These are phyloP conservation scores for Solanum sitiens DNA, from an alignment of 257 asterid genomes.

Conservation along the genomic window DNA sequence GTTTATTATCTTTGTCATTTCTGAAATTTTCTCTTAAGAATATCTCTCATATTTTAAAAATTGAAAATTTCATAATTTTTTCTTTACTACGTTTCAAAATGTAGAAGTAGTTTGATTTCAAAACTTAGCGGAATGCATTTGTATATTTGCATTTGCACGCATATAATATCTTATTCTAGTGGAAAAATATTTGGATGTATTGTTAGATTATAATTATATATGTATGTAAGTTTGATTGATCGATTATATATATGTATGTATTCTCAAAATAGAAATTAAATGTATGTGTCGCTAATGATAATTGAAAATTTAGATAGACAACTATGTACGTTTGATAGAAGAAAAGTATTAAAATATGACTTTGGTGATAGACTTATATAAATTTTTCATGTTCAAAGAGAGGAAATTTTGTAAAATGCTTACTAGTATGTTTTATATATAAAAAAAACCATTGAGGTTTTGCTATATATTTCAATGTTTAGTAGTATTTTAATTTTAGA, in stretches of 20 bases:
- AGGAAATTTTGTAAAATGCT: too few relatives aligned
- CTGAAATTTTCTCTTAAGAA: too few relatives aligned
- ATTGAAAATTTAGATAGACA: neutral
- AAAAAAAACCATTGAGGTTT: too few relatives aligned
- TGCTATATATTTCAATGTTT: neutral
- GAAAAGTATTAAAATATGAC: neutral
- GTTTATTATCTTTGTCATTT: too few relatives aligned
- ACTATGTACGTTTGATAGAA: neutral
- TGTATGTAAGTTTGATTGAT: neutral
- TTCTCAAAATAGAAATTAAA: too few relatives aligned
- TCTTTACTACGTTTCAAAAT: too few relatives aligned
- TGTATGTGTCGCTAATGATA: too few relatives aligned
- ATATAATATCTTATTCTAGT: neutral
- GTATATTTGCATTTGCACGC: neutral
- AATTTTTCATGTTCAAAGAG: neutral
- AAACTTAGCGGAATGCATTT: neutral
- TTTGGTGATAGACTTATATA: too few relatives aligned
- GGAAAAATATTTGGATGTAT: neutral
- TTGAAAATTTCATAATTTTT: too few relatives aligned
- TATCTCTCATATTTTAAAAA: neutral
- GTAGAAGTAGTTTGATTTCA: neutral
- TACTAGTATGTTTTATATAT: too few relatives aligned
- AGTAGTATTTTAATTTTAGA: neutral
- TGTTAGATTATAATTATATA: too few relatives aligned
- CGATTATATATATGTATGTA: neutral